Base-by-base conservation (phyloP, 2,329 filamentous ascomycete genomes). In the Aschersonia sp. region DNA sequence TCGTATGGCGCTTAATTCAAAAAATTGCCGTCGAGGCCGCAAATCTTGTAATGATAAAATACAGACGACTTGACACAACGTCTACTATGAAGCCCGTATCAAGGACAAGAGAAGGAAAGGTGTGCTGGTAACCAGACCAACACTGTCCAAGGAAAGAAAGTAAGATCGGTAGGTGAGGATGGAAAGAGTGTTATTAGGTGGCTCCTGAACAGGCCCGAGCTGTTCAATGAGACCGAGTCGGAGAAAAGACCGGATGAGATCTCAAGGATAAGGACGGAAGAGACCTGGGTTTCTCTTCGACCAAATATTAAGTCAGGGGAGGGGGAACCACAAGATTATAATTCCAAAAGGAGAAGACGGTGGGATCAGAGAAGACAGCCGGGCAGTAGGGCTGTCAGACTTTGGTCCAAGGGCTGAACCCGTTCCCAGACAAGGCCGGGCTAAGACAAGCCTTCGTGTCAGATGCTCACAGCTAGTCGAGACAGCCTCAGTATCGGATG, bases 121-220 rank as follows among this genome's bases (percentile, higher is more conserved):
- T 12, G 35, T 60, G 59, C 62, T 69, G 67, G 68, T 71, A 70
- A 66, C 74, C 75, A 67, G 70, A 73, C 74, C 73, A 64, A 73
- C 68, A 63, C 62, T 58, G 54, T 57, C 47, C 46, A 49, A 46
- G 54, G 52, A 41, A 54, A 57, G 49, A 51, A 63, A 56, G 59
- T 37, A 52, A 52, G 67, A 69, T 67, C 62, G 68, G 65, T 37
- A 35, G 32, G 6, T 72, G 68, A 66, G 74, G 67, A 63, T 72
- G 68, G 66, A 74, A 67, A 63, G 67, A 55, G 59, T 57, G 54
- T 51, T 60, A 52, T 48, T 44, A 47, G 51, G 43, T 45, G 47
- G 47, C 50, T 51, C 41, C 42, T 46, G 30, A 48, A 37, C 46
- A 49, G 50, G 39, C 40, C 35, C 45, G 40, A 32, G 47, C 40